These are phyloP conservation scores for Elongisporangium undulatum DNA, from an alignment of 352 stramenopile genomes.

Conservation along the genomic window DNA sequence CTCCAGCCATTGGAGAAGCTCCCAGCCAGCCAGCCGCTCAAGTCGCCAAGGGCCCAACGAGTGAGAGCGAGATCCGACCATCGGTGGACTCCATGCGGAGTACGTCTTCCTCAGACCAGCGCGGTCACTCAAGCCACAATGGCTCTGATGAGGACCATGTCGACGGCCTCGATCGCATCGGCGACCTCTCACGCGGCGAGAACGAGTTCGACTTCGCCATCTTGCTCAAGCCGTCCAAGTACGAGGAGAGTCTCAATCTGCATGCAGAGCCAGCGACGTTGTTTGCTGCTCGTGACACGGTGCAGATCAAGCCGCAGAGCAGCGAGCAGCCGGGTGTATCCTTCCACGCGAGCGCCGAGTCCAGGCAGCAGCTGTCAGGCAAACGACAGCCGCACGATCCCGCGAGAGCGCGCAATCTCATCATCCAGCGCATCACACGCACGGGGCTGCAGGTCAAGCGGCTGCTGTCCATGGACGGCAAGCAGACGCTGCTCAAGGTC, in stretches of 20 bases:
- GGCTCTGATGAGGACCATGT: background rate
- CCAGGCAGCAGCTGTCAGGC: background rate
- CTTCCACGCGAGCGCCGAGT: background rate
- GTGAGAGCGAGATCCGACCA: background rate
- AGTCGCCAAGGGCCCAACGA: background rate
- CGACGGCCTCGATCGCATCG: slow-evolving; percentile 29
- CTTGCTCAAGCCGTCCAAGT: slow-evolving; percentile 67
- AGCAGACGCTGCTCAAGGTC: slow-evolving; percentile 76
- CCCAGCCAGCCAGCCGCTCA: background rate
- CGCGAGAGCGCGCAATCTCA: slow-evolving; percentile 19
- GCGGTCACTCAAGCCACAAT: background rate
- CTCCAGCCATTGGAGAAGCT: background rate
- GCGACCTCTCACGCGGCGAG: slow-evolving; percentile 61
- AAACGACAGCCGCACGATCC: slow-evolving; percentile 9
- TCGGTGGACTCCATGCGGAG: background rate
- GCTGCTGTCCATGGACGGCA: slow-evolving; percentile 65
- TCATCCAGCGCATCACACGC: slow-evolving; percentile 51
- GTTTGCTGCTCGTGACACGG: background rate
- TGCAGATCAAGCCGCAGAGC: background rate
- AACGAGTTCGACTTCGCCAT: slow-evolving; percentile 86
- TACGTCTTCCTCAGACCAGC: background rate
- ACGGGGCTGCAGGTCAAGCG: slow-evolving; percentile 72
- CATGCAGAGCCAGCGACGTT: slow-evolving; percentile 4
- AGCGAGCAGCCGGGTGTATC: background rate
- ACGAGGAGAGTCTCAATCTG: slow-evolving; percentile 52